Conservation (phyloP, 139 green algal genomes). For the Pleodorina starrii region DNA sequence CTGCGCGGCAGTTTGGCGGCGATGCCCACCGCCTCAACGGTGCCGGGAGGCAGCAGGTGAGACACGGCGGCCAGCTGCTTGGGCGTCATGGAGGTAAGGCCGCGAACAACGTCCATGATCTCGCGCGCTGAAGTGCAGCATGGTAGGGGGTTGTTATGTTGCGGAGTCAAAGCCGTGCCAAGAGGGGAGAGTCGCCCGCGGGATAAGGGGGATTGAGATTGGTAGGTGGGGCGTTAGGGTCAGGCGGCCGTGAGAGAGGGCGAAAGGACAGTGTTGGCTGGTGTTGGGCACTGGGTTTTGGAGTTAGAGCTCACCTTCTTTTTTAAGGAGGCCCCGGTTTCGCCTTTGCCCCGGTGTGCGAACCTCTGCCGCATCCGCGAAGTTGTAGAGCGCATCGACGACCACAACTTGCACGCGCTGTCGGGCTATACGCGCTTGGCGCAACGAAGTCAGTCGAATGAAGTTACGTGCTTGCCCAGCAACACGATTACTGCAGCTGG, state of each 20-base stretch:
- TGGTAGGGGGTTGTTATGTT: neutral
- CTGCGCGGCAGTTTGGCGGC: constrained; percentile 57
- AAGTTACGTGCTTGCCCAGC: neutral
- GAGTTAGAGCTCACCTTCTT: neutral
- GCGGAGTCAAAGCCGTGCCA: neutral
- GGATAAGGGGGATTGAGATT: neutral
- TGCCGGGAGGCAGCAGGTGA: constrained; percentile 56
- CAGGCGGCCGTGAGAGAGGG: neutral
- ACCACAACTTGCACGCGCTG: neutral
- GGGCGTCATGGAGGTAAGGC: constrained; percentile 56
- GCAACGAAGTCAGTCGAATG: neutral
- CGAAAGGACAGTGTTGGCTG: neutral
- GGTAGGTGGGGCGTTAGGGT: neutral
- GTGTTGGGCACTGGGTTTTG: neutral
- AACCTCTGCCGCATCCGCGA: constrained; percentile 1
- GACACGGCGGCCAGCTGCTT: constrained; percentile 64
- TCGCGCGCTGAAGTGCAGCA: neutral
- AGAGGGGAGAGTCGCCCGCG: neutral
- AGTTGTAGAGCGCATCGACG: constrained; percentile 10
- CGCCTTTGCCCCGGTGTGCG: constrained; percentile 13
- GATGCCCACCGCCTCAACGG: constrained; percentile 51
- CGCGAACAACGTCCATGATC: constrained; percentile 48
- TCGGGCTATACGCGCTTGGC: neutral
- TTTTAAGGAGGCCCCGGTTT: neutral
- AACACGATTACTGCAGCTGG: neutral